Percentiles rank a stretch among this genome's conserved stretches.
phyloP scores from a whole-genome alignment of 192 early-diverging fungal species.

The Coemansia sp. region DNA sequence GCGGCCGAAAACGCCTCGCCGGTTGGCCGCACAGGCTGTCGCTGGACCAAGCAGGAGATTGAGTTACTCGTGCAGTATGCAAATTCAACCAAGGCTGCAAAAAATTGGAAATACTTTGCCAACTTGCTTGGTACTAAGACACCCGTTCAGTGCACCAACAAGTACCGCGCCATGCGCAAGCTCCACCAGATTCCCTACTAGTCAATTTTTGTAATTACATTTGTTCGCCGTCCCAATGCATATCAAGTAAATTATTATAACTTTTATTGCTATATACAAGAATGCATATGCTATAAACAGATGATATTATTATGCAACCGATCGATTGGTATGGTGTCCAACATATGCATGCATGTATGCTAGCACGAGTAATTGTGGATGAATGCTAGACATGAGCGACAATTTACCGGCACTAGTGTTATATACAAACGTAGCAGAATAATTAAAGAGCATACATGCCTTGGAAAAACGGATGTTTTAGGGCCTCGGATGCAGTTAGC shows the following conservation, averaged over 20 bases:
- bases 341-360: too few species aligned
- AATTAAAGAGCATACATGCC: slow-evolving; percentile 36
- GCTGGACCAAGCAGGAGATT: slow-evolving; percentile 32
- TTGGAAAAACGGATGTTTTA: slow-evolving; percentile 48
- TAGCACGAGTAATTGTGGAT: too few species aligned
- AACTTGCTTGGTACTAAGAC: slow-evolving; percentile 30
- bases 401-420: neutral
- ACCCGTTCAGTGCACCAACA: slow-evolving; percentile 34
- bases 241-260: neutral
- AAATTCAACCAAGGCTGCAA: slow-evolving; percentile 2
- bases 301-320: too few species aligned
- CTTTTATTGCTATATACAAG: too few species aligned
- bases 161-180: slow-evolving; percentile 34
- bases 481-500: slow-evolving; percentile 75
- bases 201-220: neutral
- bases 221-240: neutral
- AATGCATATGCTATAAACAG: too few species aligned
- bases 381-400: neutral
- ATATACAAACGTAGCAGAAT: slow-evolving; percentile 2
- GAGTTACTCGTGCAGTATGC: slow-evolving; percentile 22
- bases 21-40: slow-evolving; percentile 1
- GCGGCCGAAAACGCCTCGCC: neutral
- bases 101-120: slow-evolving; percentile 39
- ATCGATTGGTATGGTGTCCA: too few species aligned
- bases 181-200: neutral